Percentiles rank a stretch among this genome's conserved stretches.
phyloP scores from a whole-genome alignment of 495 filamentous ascomycete genomes.

The Penicillium bialowiezense region DNA sequence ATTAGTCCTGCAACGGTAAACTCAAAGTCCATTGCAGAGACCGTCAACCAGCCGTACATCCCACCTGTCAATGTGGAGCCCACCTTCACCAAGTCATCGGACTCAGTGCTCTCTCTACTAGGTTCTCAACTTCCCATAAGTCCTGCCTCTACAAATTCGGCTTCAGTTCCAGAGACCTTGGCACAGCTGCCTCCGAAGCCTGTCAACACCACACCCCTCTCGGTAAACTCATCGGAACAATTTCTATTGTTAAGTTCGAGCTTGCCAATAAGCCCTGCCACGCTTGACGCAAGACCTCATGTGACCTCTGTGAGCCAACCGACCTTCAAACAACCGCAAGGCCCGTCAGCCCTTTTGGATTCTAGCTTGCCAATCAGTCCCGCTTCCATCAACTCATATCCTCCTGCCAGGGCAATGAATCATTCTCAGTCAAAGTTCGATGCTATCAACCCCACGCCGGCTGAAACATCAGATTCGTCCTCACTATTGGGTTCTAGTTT shows the following conservation, averaged over 20 bases:
- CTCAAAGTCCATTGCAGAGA: neutral
- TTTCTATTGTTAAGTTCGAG: neutral
- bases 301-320: neutral
- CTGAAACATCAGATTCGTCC: neutral
- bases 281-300: neutral
- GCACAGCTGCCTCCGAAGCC: neutral
- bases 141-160: slow-evolving; percentile 19
- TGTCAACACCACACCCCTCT: neutral
- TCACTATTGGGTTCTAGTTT: neutral
- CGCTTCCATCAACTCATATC: neutral
- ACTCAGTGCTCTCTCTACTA: slow-evolving; percentile 14
- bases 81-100: slow-evolving; percentile 2
- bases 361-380: neutral
- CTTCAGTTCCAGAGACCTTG: neutral
- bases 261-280: neutral
- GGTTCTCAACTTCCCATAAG: slow-evolving; percentile 21
- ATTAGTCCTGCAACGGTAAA: neutral
- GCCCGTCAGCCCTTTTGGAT: neutral
- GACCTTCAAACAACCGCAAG: too few species aligned
- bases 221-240: neutral
- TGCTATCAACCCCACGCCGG: too few species aligned
- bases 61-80: neutral
- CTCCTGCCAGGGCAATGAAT: neutral
- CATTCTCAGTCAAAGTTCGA: neutral
- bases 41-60: neutral